Percentiles rank a stretch among this genome's conserved stretches.
These are phyloP conservation scores for Saccharomycopsis lassenensis DNA, from an alignment of 805 yeast genomes.

Conservation along the genomic window DNA sequence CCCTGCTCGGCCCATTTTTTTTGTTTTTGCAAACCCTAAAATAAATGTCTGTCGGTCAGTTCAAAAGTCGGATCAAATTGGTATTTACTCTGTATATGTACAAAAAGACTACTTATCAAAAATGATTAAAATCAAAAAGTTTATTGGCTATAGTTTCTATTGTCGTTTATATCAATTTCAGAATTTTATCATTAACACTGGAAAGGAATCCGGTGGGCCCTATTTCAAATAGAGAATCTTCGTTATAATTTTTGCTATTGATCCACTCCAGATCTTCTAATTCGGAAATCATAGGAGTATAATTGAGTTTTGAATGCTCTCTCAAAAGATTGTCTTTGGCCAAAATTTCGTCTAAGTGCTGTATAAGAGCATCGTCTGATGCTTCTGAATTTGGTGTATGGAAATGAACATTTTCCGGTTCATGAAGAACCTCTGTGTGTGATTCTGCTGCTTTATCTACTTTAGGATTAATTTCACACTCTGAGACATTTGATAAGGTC, in stretches of 20 bases:
- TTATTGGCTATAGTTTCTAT: too few species aligned
- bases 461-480: neutral
- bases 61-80: neutral
- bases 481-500: too few species aligned
- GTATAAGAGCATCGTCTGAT: too few species aligned
- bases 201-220: conserved; percentile 18
- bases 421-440: neutral
- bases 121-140: too few species aligned
- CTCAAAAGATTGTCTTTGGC: conserved; percentile 2
- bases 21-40: too few species aligned
- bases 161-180: conserved; percentile 12
- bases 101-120: too few species aligned
- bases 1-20: conserved; percentile 19
- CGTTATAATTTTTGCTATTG: conserved; percentile 17
- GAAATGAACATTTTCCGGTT: neutral
- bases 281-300: conserved; percentile 2
- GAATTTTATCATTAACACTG: conserved; percentile 16
- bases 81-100: conserved; percentile 6
- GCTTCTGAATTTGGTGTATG: neutral
- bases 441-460: neutral
- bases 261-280: conserved; percentile 13
- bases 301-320: conserved; percentile 5
- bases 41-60: too few species aligned
- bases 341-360: conserved; percentile 5
- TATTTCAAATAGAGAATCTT: conserved; percentile 16